A percentile compares a stretch with the other conserved stretches of the same genome.
These are phyloP conservation scores for Cyphellophora attinorum DNA, from an alignment of 2,329 filamentous ascomycete genomes.

Conservation along the genomic window DNA sequence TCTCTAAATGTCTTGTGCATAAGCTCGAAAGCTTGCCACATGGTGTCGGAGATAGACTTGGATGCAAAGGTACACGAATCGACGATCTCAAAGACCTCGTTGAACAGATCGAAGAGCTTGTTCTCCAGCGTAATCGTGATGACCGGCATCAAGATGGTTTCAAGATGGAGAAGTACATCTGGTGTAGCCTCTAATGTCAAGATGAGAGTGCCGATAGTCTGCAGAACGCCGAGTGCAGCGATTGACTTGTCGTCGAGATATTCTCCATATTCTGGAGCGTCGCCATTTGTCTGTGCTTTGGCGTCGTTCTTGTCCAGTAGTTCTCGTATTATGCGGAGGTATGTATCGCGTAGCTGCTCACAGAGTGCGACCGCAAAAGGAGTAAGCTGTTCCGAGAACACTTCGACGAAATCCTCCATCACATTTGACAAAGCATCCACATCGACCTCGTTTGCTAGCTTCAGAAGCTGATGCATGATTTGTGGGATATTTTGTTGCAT, in stretches of 20 bases:
- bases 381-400: conserved; percentile 92
- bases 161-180: conserved; percentile 86
- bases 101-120: conserved; percentile 95
- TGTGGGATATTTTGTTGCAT: conserved; percentile 98
- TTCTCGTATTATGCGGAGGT: conserved; percentile 85
- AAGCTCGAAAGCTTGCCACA: conserved; percentile 98
- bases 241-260: conserved; percentile 98
- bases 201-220: conserved; percentile 95
- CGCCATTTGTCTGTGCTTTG: conserved; percentile 47
- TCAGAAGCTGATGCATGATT: conserved; percentile 97
- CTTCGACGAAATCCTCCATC: conserved; percentile 99
- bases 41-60: conserved; percentile 87
- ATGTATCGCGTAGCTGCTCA: conserved; percentile 92
- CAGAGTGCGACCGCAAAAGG: conserved; percentile 94
- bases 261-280: conserved; percentile 76
- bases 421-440: conserved; percentile 96
- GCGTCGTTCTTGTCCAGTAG: conserved; percentile 75
- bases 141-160: conserved; percentile 93
- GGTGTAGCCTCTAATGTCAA: conserved; percentile 94
- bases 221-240: conserved; percentile 86
- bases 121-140: conserved; percentile 94
- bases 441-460: conserved; percentile 94
- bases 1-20: conserved; percentile 97
- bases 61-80: conserved; percentile 98
- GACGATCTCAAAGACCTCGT: conserved; percentile 97